phyloP scores from a whole-genome alignment of 1,284 basidiomycete genomes.

The Cutaneotrichosporon sp. region DNA sequence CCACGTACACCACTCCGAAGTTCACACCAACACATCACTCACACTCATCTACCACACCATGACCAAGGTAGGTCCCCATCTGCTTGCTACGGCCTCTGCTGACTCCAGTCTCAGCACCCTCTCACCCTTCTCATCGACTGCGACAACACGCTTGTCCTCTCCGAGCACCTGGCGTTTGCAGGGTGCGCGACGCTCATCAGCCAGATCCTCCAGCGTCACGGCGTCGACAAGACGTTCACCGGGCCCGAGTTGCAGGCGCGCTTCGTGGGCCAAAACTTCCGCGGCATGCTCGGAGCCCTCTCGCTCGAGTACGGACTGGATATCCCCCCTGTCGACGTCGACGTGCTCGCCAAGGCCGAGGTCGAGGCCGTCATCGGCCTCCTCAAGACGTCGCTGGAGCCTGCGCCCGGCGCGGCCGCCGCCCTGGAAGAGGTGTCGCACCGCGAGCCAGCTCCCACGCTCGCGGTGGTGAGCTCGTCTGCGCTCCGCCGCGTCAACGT shows the following conservation, averaged over 20 bases:
- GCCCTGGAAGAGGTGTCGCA: conserved; percentile 17
- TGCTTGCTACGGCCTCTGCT: not conserved
- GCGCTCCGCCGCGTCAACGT: conserved; percentile 31
- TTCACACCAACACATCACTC: not conserved
- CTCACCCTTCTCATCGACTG: conserved; percentile 36
- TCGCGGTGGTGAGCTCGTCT: conserved; percentile 29
- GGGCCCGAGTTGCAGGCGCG: conserved; percentile 24
- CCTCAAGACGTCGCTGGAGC: conserved; percentile 17
- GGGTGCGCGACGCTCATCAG: conserved; percentile 32
- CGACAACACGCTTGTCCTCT: conserved; percentile 39
- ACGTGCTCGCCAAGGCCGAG: conserved; percentile 26
- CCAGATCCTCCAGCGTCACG: conserved; percentile 19
- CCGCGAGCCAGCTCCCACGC: conserved; percentile 14
- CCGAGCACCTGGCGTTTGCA: conserved; percentile 33
- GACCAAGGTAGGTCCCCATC: not conserved
- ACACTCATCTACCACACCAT: not conserved
- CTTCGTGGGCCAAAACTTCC: conserved; percentile 37
- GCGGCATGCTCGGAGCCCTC: conserved; percentile 28
- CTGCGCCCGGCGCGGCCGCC: conserved; percentile 23
- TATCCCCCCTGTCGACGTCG: conserved; percentile 23
- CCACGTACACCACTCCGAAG: too few relatives aligned
- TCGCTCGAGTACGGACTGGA: conserved; percentile 21
- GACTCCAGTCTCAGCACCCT: not conserved
- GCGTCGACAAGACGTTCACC: conserved; percentile 14
- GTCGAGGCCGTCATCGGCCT: conserved; percentile 24